A percentile compares a stretch with the other conserved stretches of the same genome.
Evolutionary conservation across 2,329 filamentous ascomycete genomes (phyloP).

Genomic region (Ceratocystis destructans): DNA sequence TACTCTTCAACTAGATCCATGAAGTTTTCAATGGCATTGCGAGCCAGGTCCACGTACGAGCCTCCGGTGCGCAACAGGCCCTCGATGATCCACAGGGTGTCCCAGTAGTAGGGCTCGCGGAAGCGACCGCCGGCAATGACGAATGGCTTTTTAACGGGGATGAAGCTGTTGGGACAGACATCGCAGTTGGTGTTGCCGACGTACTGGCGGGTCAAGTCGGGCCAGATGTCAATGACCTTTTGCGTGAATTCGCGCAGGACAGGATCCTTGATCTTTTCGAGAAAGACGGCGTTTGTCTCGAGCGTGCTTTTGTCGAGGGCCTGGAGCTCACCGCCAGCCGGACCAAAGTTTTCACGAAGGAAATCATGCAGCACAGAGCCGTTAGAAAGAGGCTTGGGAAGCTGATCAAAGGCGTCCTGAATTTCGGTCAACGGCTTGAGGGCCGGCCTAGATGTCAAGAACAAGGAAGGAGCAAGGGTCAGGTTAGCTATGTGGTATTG

Average conservation of each 20-base stretch:
- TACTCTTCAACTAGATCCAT: conserved; percentile 50
- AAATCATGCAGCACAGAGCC: conserved; percentile 49
- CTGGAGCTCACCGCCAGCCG: conserved; percentile 49
- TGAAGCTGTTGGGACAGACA: conserved; percentile 50
- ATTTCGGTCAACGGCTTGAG: conserved; percentile 46
- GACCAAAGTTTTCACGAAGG: conserved; percentile 47
- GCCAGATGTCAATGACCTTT: conserved; percentile 57
- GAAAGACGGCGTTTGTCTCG: conserved; percentile 42
- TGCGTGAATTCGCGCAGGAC: conserved; percentile 46
- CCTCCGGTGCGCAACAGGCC: conserved; percentile 52
- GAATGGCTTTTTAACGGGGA: conserved; percentile 52
- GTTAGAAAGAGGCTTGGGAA: conserved; percentile 48
- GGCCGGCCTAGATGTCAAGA: conserved; percentile 36
- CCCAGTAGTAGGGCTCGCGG: conserved; percentile 58
- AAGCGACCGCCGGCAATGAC: conserved; percentile 60
- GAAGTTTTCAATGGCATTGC: conserved; percentile 58
- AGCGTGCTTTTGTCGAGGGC: conserved; percentile 39
- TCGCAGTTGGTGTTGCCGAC: conserved; percentile 39
- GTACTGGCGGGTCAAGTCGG: conserved; percentile 50
- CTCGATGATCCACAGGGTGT: conserved; percentile 55
- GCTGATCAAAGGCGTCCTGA: conserved; percentile 43
- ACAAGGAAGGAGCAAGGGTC: conserved; percentile 14
- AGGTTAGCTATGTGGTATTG: conserved; percentile 3
- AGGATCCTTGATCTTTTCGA: conserved; percentile 41
- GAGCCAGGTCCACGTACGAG: conserved; percentile 47